Base-by-base conservation (phyloP, 1,284 basidiomycete genomes). In the Ganoderma multipileum region DNA sequence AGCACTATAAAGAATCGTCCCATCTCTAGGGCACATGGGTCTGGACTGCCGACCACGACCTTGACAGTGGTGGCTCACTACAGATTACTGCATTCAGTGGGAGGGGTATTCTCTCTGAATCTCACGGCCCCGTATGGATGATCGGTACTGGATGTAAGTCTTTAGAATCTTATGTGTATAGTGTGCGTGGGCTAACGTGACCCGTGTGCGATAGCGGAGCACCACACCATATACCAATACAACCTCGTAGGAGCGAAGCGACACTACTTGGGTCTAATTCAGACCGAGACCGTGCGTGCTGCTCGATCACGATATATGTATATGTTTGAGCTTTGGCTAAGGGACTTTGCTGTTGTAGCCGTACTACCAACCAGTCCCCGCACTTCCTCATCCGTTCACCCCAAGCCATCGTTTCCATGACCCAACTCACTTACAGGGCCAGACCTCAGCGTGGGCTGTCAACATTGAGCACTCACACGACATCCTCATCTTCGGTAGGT, bases 1-100 rank as follows among this genome's bases (percentile, higher is more conserved):
- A 23, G 16, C 3, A 23, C 5, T 50, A 68, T 23, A 9, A 11
- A 26, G 2, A 23, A 8, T 23, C 14, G 59, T 9, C 39, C 47
- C 61, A 52, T 60, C n/a, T 20, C n/a, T 42, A 79, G 77, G 78
- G 78, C 54, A 75, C 77, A 8, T 94, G 92, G 92, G 82, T 93
- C 11, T 95, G 94, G 94, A 83, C 87, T 26, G 92, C 93, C 7
- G 93, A 95, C 74, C 94, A 95, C 72, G 88, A 91, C 67, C 81
- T 91, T 20, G 90, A 91, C 72, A 79, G 71, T 33, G 67, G 70
- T 50, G 47, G 47, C 0, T 50, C 47, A 12, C 75, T 77, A 6
- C 88, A 92, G 74, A 80, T 90, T 38, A 86, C 86, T 18, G 70
- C 92, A n/a, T 93, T 87, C 76, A 87, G 88, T 33, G 93, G 91